Percentiles rank a stretch among this genome's conserved stretches.
These are phyloP conservation scores for Barnettozyma sp. DNA, from an alignment of 805 yeast genomes.

Conservation along the genomic window DNA sequence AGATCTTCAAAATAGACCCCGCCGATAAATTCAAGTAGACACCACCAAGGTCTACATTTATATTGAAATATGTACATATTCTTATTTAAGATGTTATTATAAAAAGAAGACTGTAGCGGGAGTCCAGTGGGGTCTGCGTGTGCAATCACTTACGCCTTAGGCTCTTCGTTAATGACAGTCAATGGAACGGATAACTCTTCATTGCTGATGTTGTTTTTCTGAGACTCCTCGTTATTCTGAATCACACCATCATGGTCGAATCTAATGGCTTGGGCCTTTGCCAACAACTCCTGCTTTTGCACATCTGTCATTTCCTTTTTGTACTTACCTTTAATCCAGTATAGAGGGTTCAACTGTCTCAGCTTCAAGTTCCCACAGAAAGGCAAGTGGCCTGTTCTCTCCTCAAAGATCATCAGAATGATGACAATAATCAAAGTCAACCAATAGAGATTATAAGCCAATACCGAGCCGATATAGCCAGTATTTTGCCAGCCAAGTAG, in stretches of 20 bases:
- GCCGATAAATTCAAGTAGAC: constrained; percentile 6
- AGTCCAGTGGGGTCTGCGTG: too few relatives aligned
- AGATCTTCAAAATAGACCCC: constrained; percentile 64
- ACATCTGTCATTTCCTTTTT: constrained; percentile 45
- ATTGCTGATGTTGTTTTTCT: neutral
- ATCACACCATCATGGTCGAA: constrained; percentile 31
- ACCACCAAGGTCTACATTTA: too few relatives aligned
- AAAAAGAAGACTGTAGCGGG: too few relatives aligned
- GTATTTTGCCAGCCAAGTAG: constrained; percentile 96
- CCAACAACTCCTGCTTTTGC: constrained; percentile 49
- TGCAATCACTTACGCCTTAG: neutral
- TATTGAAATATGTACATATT: neutral
- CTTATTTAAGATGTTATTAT: too few relatives aligned
- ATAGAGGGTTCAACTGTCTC: constrained; percentile 61
- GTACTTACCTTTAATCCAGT: constrained; percentile 62
- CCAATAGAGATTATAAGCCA: constrained; percentile 90
- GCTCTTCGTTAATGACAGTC: neutral
- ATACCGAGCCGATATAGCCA: constrained; percentile 88
- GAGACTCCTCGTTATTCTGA: constrained; percentile 12
- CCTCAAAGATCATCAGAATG: constrained; percentile 68
- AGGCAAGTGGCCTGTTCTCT: constrained; percentile 77
- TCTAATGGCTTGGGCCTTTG: constrained; percentile 31
- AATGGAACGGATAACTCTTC: neutral
- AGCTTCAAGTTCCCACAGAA: constrained; percentile 44
- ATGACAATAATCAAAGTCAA: constrained; percentile 50